Evolutionary conservation across 768 basidiomycete genomes (phyloP), one percentile per base, ranked within the genome.

Genomic region (Russula vinacea): DNA sequence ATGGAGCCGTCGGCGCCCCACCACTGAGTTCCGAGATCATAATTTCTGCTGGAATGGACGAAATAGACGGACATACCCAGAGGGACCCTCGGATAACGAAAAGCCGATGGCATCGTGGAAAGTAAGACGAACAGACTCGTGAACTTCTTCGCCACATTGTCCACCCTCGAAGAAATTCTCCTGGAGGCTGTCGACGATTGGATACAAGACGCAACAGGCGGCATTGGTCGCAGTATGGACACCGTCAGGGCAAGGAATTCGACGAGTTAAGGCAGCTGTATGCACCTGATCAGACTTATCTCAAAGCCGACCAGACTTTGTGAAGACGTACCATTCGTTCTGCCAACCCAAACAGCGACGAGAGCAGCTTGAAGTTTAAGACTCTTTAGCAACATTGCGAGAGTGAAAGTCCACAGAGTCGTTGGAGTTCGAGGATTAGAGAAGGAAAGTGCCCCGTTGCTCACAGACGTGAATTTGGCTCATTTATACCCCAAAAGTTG

Each of bases 1-100:
- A 83, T 78, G 5, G 81, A 83, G 33, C 81, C 83, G 62, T 84
- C 82, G 51, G 73, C 73, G 3, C 75, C 75, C 70, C 71, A 44
- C 74, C 73, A 29, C 66, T 70, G 62, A 45, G 32, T 17, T 50
- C 40, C 19, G 37, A 32, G 17, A 54, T 39, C 2, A 61, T 52
- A 4, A 66, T 11, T 56, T 16, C 17, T 19, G 13, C 13, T 24
- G 5, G 3, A 52, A 2, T 22, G 29, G 26, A 50, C 59, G 51
- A n/a, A 63, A 62, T 29, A 39, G 50, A 54, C 24, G 14, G 8
- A 10, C 63, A 8, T 32, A 65, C 67, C 67, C 69, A 42, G 65
- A 62, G 17, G 65, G 29, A 9, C 67, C 67, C 56, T 50, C 40
- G 22, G 70, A 58, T 14, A 52, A 33, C 32, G 67, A 68, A 33